These are phyloP conservation scores for Beauveria rudraprayagi DNA, from an alignment of 2,329 filamentous ascomycete species.

Conservation along the genomic window DNA sequence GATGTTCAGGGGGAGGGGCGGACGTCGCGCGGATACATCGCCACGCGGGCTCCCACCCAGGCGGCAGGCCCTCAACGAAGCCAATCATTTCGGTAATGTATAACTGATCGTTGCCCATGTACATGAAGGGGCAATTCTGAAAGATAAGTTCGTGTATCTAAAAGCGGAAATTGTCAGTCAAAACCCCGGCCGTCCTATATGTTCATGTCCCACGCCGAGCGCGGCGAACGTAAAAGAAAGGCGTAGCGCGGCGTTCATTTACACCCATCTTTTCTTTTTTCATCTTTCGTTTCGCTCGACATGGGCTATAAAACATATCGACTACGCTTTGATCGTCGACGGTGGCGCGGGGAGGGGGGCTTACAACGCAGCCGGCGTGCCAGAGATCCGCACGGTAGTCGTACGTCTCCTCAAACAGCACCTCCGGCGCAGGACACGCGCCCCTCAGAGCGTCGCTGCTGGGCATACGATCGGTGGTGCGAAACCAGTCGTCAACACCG, in stretches of 20 bases:
- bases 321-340: too few species aligned
- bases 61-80: not conserved
- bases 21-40: not conserved
- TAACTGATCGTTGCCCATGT: not conserved
- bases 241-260: too few species aligned
- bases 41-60: not conserved
- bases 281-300: not conserved
- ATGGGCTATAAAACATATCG: too few species aligned
- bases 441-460: too few species aligned
- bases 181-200: too few species aligned
- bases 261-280: not conserved
- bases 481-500: too few species aligned
- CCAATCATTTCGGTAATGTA: not conserved
- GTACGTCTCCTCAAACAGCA: not conserved
- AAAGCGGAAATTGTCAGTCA: not conserved
- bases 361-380: not conserved
- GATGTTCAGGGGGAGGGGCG: too few species aligned
- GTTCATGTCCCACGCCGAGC: too few species aligned
- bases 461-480: too few species aligned
- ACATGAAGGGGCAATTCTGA: not conserved
- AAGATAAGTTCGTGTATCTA: not conserved
- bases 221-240: too few species aligned
- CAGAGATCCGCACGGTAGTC: not conserved
- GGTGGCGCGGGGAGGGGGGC: not conserved
- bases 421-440: not conserved